Evolutionary conservation across 1,139 yeast genomes (phyloP), one percentile per base, ranked within the genome.

Genomic region (Pichia sp.): DNA sequence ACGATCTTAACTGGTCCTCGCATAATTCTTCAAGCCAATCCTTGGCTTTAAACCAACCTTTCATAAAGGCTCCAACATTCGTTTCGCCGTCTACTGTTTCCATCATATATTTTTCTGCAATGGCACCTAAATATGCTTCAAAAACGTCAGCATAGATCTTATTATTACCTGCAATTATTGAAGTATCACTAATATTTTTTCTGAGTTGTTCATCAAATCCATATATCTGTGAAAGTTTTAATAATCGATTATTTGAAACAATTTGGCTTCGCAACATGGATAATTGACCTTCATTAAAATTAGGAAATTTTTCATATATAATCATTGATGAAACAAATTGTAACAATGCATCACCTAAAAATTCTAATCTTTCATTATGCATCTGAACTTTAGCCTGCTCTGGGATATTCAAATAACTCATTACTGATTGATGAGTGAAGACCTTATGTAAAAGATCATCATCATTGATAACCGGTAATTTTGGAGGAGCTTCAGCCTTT

Each of bases 351-450:
- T 90, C 98, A 20, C 98, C 98, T 37, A 87, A 67, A 60, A 90
- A 92, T 65, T 90, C 97, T 35, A 90, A 68, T 42, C 97, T 72
- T 67, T 92, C 97, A 62, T 92, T 87, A 59, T 89, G 92, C 3
- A 76, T 64, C 39, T 71, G 67, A 22, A 81, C 67, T 47, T 78
- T 69, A 50, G 80, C 86, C 2, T 68, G 63, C 39, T 71, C 74
- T 6, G 74, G 68, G 42, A 82, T 63, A 55, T 78, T 78, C 10
- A 76, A 62, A 53, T 78, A 76, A 50, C 74, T 78, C 48, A 82
- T 73, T 11, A 78, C 69, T 0, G 96, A 87, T 51, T 80, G 81
- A 62, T 90, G 97, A n/a, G 84, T 78, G 58, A 87, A 90, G 0
- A 87, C 95, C 43, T 86, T 74, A 16, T 78, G 76, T 46, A 70